Conservation (phyloP, 805 yeast species). For the Jamesozyma spencerorum region DNA sequence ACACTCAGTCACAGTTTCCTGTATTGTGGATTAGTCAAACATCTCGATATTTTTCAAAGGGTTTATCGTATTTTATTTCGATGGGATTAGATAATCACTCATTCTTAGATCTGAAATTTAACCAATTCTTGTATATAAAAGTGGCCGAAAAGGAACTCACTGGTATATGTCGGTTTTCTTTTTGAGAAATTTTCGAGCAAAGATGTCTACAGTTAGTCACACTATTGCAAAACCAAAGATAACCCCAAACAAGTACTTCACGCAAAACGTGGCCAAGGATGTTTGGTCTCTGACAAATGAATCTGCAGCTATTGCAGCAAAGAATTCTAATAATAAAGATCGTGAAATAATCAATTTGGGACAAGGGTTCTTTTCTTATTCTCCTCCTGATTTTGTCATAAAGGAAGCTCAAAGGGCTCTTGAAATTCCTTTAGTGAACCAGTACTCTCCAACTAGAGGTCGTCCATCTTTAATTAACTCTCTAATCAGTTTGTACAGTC, state of each 20-base stretch:
- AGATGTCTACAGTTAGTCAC: slow-evolving; percentile 2
- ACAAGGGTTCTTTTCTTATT: slow-evolving; percentile 93
- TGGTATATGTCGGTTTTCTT: slow-evolving; percentile 7
- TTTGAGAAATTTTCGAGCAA: slow-evolving; percentile 7
- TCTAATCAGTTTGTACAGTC: slow-evolving; percentile 61
- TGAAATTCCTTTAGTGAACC: slow-evolving; percentile 67
- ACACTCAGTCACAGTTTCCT: no score
- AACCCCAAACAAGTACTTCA: slow-evolving; percentile 41
- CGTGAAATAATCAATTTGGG: slow-evolving; percentile 81
- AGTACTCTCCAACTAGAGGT: slow-evolving; percentile 88
- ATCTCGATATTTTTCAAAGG: no score
- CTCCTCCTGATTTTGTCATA: slow-evolving; percentile 90
- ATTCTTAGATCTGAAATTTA: no score
- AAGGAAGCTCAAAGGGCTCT: slow-evolving; percentile 73
- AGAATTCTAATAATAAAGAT: slow-evolving; percentile 42
- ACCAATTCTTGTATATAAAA: no score
- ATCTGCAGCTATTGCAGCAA: slow-evolving; percentile 78
- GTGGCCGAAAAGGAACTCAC: no score
- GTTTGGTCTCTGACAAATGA: slow-evolving; percentile 95
- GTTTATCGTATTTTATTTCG: no score
- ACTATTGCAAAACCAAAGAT: slow-evolving; percentile 8
- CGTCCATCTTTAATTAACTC: slow-evolving; percentile 67
- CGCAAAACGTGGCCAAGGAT: slow-evolving; percentile 61
- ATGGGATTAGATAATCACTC: no score
- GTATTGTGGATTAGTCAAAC: no score